Percentiles rank a stretch among this genome's conserved stretches.
These are phyloP conservation scores for Suillus clintonianus DNA, from an alignment of 768 basidiomycete species.

Conservation along the genomic window DNA sequence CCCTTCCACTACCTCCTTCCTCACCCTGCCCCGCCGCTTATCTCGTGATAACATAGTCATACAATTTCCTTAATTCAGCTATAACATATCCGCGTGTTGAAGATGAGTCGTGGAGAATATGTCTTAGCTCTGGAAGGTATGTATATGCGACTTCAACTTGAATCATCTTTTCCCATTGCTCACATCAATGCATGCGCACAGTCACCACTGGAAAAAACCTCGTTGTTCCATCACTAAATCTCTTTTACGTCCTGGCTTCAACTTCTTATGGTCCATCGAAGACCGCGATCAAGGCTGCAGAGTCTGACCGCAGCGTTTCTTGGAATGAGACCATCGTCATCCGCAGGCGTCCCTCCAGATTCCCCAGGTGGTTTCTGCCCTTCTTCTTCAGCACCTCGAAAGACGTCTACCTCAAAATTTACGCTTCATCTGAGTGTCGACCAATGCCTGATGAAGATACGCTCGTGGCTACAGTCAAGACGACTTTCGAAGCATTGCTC, in stretches of 20 bases:
- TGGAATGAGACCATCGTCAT: not conserved
- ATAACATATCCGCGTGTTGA: not conserved
- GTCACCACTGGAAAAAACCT: not conserved
- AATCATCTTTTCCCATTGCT: not conserved
- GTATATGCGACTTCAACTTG: not conserved
- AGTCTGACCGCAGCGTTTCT: not conserved
- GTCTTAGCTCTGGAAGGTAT: not conserved
- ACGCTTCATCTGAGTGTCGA: not conserved
- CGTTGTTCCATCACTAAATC: not conserved
- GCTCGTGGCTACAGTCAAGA: not conserved
- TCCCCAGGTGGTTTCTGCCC: not conserved
- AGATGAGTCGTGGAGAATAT: not conserved
- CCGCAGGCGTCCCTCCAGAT: not conserved
- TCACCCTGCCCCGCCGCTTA: too few species aligned
- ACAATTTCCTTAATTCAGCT: too few species aligned
- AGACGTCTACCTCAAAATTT: not conserved
- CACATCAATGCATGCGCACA: not conserved
- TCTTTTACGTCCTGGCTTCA: not conserved
- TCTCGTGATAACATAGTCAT: too few species aligned
- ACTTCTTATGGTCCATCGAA: not conserved
- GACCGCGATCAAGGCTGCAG: not conserved
- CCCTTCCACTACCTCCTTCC: too few species aligned
- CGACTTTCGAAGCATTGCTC: not conserved
- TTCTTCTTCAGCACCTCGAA: not conserved
- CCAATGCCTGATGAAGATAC: too few species aligned